phyloP scores from a whole-genome alignment of 441 rosid genomes.

The Dalechampia spathulata region DNA sequence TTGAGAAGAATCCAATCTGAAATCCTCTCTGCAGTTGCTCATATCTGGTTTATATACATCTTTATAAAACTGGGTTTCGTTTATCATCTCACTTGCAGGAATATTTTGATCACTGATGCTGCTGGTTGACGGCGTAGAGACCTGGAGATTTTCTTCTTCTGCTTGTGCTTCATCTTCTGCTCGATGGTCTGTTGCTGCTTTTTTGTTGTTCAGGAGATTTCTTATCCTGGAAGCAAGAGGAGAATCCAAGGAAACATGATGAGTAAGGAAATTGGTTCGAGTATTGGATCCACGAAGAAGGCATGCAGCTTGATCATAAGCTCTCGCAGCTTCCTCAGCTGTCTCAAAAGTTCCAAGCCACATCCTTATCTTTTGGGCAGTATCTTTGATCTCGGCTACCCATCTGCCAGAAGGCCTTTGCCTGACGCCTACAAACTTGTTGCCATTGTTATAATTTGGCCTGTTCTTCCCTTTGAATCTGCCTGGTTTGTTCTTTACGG shows the following conservation, averaged over 20 bases:
- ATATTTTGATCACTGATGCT: constrained; percentile 21
- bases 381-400: constrained; percentile 81
- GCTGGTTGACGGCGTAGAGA: constrained; percentile 17
- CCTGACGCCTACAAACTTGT: constrained; percentile 62
- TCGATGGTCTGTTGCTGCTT: constrained; percentile 17
- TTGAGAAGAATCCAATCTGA: constrained; percentile 22
- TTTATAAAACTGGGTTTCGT: constrained; percentile 27
- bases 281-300: constrained; percentile 76
- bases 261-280: constrained; percentile 62
- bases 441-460: constrained; percentile 13
- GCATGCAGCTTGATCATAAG: constrained; percentile 76
- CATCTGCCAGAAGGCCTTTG: constrained; percentile 81
- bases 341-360: constrained; percentile 77
- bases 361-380: constrained; percentile 70
- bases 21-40: constrained; percentile 35
- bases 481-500: constrained; percentile 23
- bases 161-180: background rate
- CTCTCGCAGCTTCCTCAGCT: constrained; percentile 70
- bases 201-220: constrained; percentile 52
- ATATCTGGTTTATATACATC: constrained; percentile 57
- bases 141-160: constrained; percentile 10
- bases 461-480: constrained; percentile 37
- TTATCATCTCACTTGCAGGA: no score
- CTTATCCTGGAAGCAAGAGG: constrained; percentile 59
- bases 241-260: constrained; percentile 43